Evolutionary conservation across 2,329 filamentous ascomycete species (phyloP).

Genomic region (Atkinsonella texensis): DNA sequence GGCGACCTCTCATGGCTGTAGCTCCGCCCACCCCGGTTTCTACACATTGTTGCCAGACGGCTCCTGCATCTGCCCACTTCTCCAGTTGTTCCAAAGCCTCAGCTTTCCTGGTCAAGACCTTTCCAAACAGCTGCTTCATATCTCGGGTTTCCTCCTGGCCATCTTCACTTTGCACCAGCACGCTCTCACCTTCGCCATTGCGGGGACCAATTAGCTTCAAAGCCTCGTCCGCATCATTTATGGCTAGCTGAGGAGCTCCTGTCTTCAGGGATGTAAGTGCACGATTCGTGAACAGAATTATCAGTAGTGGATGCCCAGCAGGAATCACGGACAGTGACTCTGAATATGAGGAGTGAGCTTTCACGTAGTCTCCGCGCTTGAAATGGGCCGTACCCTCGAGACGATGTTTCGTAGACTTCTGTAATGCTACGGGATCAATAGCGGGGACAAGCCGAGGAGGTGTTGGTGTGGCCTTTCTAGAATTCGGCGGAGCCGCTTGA

Average conservation of each 20-base stretch:
- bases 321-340: constrained; percentile 66
- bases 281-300: constrained; percentile 85
- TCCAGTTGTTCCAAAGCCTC: constrained; percentile 94
- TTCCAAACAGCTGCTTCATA: constrained; percentile 89
- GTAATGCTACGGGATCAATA: constrained; percentile 56
- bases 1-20: constrained; percentile 71
- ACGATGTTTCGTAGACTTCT: constrained; percentile 66
- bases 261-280: constrained; percentile 84
- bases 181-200: constrained; percentile 68
- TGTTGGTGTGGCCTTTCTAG: constrained; percentile 30
- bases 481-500: constrained; percentile 18
- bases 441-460: constrained; percentile 50
- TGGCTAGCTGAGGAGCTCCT: constrained; percentile 78
- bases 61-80: constrained; percentile 74
- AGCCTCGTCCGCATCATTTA: constrained; percentile 73
- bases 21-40: constrained; percentile 77
- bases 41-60: constrained; percentile 71
- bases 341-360: constrained; percentile 74
- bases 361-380: constrained; percentile 84
- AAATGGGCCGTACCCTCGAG: constrained; percentile 77
- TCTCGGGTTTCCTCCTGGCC: constrained; percentile 56
- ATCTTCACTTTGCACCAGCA: constrained; percentile 51
- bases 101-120: constrained; percentile 86
- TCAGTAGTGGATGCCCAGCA: constrained; percentile 65
- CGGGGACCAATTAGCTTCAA: constrained; percentile 67